Percentiles rank a stretch among this genome's conserved stretches.
phyloP scores from a whole-genome alignment of 129 eudicot genomes.

The Arctium minus region DNA sequence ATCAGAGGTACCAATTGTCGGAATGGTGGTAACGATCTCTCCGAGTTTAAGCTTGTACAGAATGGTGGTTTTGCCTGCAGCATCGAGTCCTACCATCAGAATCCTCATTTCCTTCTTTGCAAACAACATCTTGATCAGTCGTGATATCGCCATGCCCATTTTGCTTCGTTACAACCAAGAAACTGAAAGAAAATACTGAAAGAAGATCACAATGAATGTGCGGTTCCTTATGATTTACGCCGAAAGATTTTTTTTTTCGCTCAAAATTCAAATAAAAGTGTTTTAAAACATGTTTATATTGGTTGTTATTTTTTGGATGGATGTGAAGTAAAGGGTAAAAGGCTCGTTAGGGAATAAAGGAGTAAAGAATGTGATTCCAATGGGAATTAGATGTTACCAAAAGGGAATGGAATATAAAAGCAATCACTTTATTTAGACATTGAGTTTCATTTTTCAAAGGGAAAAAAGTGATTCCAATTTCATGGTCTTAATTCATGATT shows the following conservation, averaged over 20 bases:
- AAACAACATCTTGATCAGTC: slow-evolving; percentile 43
- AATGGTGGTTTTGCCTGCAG: slow-evolving; percentile 81
- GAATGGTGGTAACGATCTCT: slow-evolving; percentile 66
- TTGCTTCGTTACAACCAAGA: slow-evolving; percentile 8
- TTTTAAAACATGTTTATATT: neutral
- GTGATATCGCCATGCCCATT: slow-evolving; percentile 54
- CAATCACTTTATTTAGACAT: neutral
- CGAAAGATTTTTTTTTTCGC: neutral
- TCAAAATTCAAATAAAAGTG: neutral
- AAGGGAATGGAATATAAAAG: slow-evolving; percentile 10
- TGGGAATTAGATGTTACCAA: slow-evolving; percentile 21
- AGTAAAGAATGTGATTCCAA: slow-evolving; percentile 33
- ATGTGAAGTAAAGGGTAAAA: slow-evolving; percentile 1
- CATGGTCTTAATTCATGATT: slow-evolving; percentile 17
- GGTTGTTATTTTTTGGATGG: neutral
- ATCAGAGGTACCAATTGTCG: slow-evolving; percentile 53
- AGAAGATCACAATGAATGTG: neutral
- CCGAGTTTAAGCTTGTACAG: slow-evolving; percentile 75
- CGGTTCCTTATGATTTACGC: neutral
- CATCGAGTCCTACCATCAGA: slow-evolving; percentile 77
- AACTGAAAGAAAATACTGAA: neutral
- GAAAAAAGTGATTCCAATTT: slow-evolving; percentile 17
- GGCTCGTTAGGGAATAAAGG: slow-evolving; percentile 33
- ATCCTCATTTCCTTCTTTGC: slow-evolving; percentile 80
- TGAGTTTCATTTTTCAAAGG: slow-evolving; percentile 12